Base-by-base conservation (phyloP, 2,329 filamentous ascomycete species). In the Nigrospora sphaerica region DNA sequence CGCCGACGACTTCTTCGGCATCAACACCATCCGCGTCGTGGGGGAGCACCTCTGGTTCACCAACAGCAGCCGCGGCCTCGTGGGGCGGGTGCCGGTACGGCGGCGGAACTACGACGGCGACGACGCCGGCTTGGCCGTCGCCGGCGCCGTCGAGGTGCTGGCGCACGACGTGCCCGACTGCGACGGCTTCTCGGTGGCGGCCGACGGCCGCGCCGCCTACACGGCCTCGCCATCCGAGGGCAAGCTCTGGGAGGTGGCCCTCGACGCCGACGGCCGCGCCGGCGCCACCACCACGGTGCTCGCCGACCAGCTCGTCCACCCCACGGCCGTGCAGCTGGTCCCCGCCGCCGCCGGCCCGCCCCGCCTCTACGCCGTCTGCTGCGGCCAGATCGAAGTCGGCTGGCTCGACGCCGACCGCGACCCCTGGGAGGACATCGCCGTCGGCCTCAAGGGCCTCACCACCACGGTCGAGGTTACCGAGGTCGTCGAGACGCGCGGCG, bases 341-440 rank as follows among this genome's bases (percentile, higher is more conserved):
- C 46, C 51, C 32, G 34, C 46, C 16, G 18, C 13, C 12, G 46
- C 54, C 33, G 47, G 36, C 12, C 52, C 54, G 45, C 49, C 49
- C n/a, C 59, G 54, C 45, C 38, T 63, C 16, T 60, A 55, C 23
- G 48, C 62, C 13, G 53, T 61, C 4, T 63, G 61, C 48, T 59
- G 54, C 42, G 61, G 61, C 16, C 53, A 59, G 46, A 59, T 62
- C 42, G 54, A 62, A 38, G 54, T 62, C 61, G 54, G 62, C 49
- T 60, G 56, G 56, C 48, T 51, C 23, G 23, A 28, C 23, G 23
- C 23, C 23, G 23, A 28, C 23, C 23, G 23, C 23, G 23, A 28
- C 23, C 23, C 23, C 23, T 28, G 23, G 23, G 10, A 28, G 10
- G 23, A 28, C 23, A 28, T 28, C 23, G 23, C 23, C 23, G 23